phyloP scores from a whole-genome alignment of 2,329 filamentous ascomycete species.

The Fusarium concolor region DNA sequence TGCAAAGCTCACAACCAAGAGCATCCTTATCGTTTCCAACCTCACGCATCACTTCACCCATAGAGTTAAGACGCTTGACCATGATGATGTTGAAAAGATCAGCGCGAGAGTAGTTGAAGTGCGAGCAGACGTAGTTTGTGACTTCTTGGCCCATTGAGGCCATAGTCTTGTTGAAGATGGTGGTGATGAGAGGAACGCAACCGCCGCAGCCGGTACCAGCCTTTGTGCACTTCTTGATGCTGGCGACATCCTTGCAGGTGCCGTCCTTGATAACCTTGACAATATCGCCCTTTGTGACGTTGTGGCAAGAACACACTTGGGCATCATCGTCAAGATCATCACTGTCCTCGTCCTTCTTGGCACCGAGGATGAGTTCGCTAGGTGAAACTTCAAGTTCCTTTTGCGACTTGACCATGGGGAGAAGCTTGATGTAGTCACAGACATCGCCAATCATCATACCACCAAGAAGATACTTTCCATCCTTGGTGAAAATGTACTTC shows the following conservation, averaged over 20 bases:
- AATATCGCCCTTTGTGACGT: constrained; percentile 87
- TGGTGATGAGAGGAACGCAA: constrained; percentile 88
- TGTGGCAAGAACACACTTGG: constrained; percentile 93
- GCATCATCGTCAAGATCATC: constrained; percentile 87
- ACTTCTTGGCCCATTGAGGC: constrained; percentile 86
- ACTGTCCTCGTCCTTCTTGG: constrained; percentile 76
- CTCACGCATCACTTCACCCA: constrained; percentile 81
- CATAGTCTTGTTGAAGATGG: constrained; percentile 93
- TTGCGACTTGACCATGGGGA: constrained; percentile 86
- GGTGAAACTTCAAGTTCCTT: constrained; percentile 83
- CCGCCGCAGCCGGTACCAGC: constrained; percentile 91
- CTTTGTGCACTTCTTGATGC: constrained; percentile 91
- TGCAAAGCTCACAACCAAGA: constrained; percentile 88
- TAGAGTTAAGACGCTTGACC: constrained; percentile 79
- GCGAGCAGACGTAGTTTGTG: constrained; percentile 85
- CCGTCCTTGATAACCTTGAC: constrained; percentile 79
- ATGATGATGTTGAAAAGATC: constrained; percentile 93
- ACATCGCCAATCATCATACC: constrained; percentile 98
- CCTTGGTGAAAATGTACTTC: constrained; percentile 90
- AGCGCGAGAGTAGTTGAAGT: constrained; percentile 85
- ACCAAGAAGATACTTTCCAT: constrained; percentile 91
- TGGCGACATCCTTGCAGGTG: constrained; percentile 81
- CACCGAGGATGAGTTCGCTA: constrained; percentile 84
- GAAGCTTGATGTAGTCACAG: constrained; percentile 88
- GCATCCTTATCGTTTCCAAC: constrained; percentile 77